Evolutionary conservation across 2,329 filamentous ascomycete genomes (phyloP).

Genomic region (Nannizziopsis arthrosporioides): DNA sequence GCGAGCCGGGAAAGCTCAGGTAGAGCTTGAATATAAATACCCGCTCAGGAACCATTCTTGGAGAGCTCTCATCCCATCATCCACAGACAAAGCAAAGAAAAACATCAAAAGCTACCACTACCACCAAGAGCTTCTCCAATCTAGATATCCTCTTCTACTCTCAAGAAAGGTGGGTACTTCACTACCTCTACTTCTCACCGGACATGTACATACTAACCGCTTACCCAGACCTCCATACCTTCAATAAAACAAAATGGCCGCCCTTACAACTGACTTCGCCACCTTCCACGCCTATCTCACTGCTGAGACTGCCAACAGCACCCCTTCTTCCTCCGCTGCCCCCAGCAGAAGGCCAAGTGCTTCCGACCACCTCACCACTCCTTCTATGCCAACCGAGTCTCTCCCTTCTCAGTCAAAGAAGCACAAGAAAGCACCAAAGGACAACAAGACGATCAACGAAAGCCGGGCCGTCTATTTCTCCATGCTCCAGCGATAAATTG

Average conservation of each 20-base stretch:
- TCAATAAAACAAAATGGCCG: not conserved
- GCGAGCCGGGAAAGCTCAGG: not conserved
- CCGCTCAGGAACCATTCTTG: not conserved
- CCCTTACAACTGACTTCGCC: slow-evolving; percentile 4
- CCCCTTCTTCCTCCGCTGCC: slow-evolving; percentile 5
- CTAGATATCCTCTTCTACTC: not conserved
- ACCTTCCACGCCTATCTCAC: slow-evolving; percentile 1
- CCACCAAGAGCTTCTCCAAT: not conserved
- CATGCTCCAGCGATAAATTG: slow-evolving; percentile 6
- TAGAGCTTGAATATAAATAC: slow-evolving; percentile 4
- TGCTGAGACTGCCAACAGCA: not conserved
- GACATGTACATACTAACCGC: not conserved
- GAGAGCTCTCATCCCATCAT: not conserved
- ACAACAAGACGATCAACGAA: not conserved
- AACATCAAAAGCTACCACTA: not conserved
- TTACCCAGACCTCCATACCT: not conserved
- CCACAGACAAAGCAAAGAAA: not conserved
- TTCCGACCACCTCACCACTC: not conserved
- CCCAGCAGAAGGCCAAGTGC: slow-evolving; percentile 7
- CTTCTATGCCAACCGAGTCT: not conserved
- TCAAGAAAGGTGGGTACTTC: not conserved
- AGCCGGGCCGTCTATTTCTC: slow-evolving; percentile 8
- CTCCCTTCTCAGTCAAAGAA: not conserved
- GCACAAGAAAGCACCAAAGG: not conserved
- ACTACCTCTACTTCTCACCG: not conserved